Evolutionary conservation across 768 basidiomycete species (phyloP).

Genomic region (Leucogyrophana mollusca): DNA sequence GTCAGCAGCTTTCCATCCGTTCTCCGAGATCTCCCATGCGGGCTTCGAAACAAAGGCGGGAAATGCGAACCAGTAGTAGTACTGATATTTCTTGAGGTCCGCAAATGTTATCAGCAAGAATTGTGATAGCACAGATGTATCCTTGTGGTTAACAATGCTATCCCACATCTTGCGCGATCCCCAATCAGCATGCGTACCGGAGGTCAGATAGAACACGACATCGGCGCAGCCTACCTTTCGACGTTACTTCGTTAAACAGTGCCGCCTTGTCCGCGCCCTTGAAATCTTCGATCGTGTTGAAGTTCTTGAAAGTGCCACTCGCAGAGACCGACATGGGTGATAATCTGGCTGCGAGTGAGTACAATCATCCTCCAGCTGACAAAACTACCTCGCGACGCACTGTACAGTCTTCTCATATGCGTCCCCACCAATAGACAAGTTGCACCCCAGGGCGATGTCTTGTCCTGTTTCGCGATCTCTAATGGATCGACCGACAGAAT

Average conservation of each 20-base stretch:
- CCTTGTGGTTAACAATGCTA: constrained; percentile 48
- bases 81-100: constrained; percentile 97
- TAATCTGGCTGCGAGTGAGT: constrained; percentile 28
- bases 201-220: not conserved
- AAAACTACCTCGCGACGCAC: constrained; percentile 32
- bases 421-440: constrained; percentile 61
- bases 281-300: constrained; percentile 97
- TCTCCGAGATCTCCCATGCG: constrained; percentile 76
- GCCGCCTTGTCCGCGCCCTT: constrained; percentile 84
- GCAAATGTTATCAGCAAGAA: constrained; percentile 94
- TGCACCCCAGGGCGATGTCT: constrained; percentile 70
- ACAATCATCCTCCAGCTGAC: not conserved
- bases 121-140: constrained; percentile 58
- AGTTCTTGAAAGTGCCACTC: constrained; percentile 82
- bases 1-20: constrained; percentile 55
- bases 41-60: constrained; percentile 90
- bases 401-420: constrained; percentile 52
- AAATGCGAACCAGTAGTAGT: constrained; percentile 98
- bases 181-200: not conserved
- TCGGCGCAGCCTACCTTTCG: constrained; percentile 48
- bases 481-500: constrained; percentile 69
- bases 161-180: constrained; percentile 61
- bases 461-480: constrained; percentile 75
- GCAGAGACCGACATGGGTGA: constrained; percentile 51
- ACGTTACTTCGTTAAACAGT: constrained; percentile 73